Evolutionary conservation across 768 basidiomycete genomes (phyloP), one percentile per base, ranked within the genome.

Genomic region (Mrakia hoshinonis): DNA sequence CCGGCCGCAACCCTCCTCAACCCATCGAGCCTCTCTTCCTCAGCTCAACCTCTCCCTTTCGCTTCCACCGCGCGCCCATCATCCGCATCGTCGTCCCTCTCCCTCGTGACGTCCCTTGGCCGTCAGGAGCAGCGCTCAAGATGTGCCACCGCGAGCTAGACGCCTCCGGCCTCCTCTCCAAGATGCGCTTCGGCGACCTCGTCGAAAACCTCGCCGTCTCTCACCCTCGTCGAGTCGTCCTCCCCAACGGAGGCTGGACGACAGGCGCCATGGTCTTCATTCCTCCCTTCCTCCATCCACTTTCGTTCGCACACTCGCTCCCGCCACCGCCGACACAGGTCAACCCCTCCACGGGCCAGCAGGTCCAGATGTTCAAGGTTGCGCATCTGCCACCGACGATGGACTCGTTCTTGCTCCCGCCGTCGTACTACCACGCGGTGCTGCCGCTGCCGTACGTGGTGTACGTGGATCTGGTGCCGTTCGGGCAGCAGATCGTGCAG

Each of bases 351-450:
- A 60, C 68, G 9, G 20, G 54, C 1, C 18, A 18, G 36, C 18
- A 38, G n/a, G 36, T 18, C 18, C 47, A 12, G 26, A 12, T 34
- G 54, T 48, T 55, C 60, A 36, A 18, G 22, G 70, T 69, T 18
- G 76, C 77, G 9, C 78, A 79, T 73, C 74, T 79, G 7, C 80
- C 80, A 13, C 68, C 72, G 3, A 77, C 76, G 68, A 52, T 80
- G 34, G 74, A 80, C 67, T 76, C 75, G n/a, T 77, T 80, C 74
- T 49, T 71, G 31, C 49, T 79, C 20, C 76, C 79, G 13, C 80
- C 80, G 15, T 76, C 78, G 0, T 79, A 79, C 73, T 79, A 78
- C 55, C 75, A 77, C 54, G 75, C 77, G 18, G 75, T 80, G 55
- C 69, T 80, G 5, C 76, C 79, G 0, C 46, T 70, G 7, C 79